A percentile compares a stretch with the other conserved stretches of the same genome.
These are phyloP conservation scores for Aspergillus thermomutatus DNA, from an alignment of 2,329 filamentous ascomycete species.

Conservation along the genomic window DNA sequence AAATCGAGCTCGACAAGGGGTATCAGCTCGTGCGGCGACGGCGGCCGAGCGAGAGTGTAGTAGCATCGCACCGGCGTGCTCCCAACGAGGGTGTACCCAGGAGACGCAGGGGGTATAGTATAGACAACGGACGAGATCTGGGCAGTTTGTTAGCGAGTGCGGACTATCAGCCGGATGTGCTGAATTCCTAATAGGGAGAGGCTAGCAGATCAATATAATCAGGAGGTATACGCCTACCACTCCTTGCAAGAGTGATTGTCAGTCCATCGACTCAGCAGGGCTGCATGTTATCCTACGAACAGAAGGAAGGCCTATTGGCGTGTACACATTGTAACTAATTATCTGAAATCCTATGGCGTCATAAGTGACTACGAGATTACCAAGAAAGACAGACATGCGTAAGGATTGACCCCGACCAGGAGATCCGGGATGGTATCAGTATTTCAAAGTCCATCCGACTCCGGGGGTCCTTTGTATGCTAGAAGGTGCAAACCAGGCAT, in stretches of 20 bases:
- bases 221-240: too few species aligned
- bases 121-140: conserved; percentile 17
- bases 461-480: conserved; percentile 37
- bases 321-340: background rate
- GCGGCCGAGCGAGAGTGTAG: conserved; percentile 24
- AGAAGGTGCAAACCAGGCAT: background rate
- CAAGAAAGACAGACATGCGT: background rate
- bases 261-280: too few species aligned
- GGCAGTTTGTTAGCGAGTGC: conserved; percentile 11
- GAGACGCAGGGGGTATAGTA: conserved; percentile 18
- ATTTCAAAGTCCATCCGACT: conserved; percentile 22
- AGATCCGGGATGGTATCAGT: background rate
- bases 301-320: background rate
- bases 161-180: conserved; percentile 10
- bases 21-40: conserved; percentile 71
- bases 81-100: conserved; percentile 29
- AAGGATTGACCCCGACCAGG: background rate
- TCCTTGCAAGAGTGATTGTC: too few species aligned
- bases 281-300: background rate
- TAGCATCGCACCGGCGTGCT: conserved; percentile 11
- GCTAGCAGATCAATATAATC: too few species aligned
- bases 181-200: background rate
- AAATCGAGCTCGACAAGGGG: conserved; percentile 80
- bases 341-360: background rate
- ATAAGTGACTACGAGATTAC: background rate